A percentile compares a stretch with the other conserved stretches of the same genome.
These are phyloP conservation scores for Monosporozyma solicola DNA, from an alignment of 805 yeast genomes.

Conservation along the genomic window DNA sequence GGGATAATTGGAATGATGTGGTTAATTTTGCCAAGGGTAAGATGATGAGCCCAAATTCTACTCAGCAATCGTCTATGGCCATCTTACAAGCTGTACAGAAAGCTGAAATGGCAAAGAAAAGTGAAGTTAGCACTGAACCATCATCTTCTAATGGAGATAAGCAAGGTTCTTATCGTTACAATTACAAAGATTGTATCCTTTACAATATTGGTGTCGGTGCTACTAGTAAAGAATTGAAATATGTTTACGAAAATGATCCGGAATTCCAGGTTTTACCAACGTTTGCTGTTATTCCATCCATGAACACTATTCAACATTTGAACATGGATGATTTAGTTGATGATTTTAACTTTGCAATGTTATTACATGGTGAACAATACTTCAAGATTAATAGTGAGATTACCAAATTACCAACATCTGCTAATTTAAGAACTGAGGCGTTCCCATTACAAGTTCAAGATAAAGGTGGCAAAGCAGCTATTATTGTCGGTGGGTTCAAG, in stretches of 20 bases:
- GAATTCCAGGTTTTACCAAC: constrained; percentile 84
- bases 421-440: constrained; percentile 49
- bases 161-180: constrained; percentile 39
- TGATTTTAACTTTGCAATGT: constrained; percentile 79
- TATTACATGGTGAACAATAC: constrained; percentile 94
- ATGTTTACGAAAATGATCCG: constrained; percentile 64
- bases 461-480: constrained; percentile 76
- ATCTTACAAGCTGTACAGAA: constrained; percentile 55
- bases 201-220: constrained; percentile 92
- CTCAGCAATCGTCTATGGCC: constrained; percentile 73
- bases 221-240: constrained; percentile 61
- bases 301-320: constrained; percentile 51
- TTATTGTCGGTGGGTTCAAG: constrained; percentile 64
- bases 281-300: constrained; percentile 82
- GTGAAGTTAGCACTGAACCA: constrained; percentile 26
- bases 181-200: constrained; percentile 63
- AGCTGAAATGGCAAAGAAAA: constrained; percentile 22
- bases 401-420: constrained; percentile 73
- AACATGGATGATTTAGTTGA: constrained; percentile 56
- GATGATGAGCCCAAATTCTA: constrained; percentile 41
- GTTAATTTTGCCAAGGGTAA: constrained; percentile 51
- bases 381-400: constrained; percentile 49
- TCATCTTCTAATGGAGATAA: constrained; percentile 6
- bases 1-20: constrained; percentile 57
- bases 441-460: constrained; percentile 67